phyloP scores from a whole-genome alignment of 768 basidiomycete genomes.

The Kwoniella mangroviensis region DNA sequence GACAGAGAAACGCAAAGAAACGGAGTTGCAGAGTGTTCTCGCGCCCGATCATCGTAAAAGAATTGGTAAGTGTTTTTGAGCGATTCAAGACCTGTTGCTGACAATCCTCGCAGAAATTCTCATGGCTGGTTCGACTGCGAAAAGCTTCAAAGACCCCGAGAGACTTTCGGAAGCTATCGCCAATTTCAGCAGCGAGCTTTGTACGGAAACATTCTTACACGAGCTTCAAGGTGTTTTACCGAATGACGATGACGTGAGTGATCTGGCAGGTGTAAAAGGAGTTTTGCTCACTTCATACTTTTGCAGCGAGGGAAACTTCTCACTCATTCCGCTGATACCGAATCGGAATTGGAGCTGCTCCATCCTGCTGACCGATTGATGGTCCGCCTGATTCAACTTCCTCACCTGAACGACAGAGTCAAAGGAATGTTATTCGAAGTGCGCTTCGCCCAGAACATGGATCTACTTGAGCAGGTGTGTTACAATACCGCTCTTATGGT shows the following conservation, averaged over 20 bases:
- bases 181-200: slow-evolving; percentile 83
- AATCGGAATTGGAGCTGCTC: slow-evolving; percentile 82
- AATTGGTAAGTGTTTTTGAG: slow-evolving; percentile 69
- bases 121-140: slow-evolving; percentile 74
- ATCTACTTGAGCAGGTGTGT: slow-evolving; percentile 77
- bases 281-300: not conserved
- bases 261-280: too few species aligned
- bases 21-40: slow-evolving; percentile 87
- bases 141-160: slow-evolving; percentile 73
- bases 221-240: slow-evolving; percentile 87
- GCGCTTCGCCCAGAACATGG: slow-evolving; percentile 82
- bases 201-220: slow-evolving; percentile 84
- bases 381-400: slow-evolving; percentile 94
- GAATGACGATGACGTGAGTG: slow-evolving; percentile 79
- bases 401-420: slow-evolving; percentile 82
- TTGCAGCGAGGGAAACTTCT: slow-evolving; percentile 44
- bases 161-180: slow-evolving; percentile 80
- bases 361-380: slow-evolving; percentile 94
- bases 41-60: slow-evolving; percentile 90
- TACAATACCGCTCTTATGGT: slow-evolving; percentile 9
- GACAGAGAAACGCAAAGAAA: slow-evolving; percentile 77
- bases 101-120: slow-evolving; percentile 72
- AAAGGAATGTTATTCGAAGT: slow-evolving; percentile 94
- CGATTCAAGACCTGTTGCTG: not conserved
- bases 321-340: slow-evolving; percentile 71